Percentiles rank a stretch among this genome's conserved stretches.
Conservation (phyloP, 2,329 filamentous ascomycete species). For the Venturia asperata region DNA sequence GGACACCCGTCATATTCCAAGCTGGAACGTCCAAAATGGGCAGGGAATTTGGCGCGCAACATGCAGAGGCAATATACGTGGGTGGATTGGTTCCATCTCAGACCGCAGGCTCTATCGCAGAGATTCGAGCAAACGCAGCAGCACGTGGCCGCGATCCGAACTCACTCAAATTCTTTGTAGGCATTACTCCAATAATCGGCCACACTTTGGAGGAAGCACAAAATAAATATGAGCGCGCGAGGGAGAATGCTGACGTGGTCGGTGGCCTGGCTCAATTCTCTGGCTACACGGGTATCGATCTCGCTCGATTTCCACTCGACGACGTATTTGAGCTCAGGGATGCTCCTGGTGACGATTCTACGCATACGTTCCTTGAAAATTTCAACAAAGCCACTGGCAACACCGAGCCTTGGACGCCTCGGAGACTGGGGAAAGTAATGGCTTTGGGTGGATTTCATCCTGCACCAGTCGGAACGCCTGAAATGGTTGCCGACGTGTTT, state of each 20-base stretch:
- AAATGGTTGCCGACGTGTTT: conserved; percentile 11
- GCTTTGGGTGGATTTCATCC: conserved; percentile 25
- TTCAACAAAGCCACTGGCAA: conserved; percentile 30
- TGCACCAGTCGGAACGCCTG: conserved; percentile 34
- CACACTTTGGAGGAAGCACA: conserved; percentile 41
- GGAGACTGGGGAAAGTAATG: conserved; percentile 29
- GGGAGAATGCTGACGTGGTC: conserved; percentile 47
- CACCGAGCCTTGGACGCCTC: conserved; percentile 25
- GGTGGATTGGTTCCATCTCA: conserved; percentile 46
- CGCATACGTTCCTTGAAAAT: conserved; percentile 30
- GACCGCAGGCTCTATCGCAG: conserved; percentile 45
- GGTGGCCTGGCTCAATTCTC: conserved; percentile 51
- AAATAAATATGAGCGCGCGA: conserved; percentile 45
- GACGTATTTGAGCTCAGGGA: too few species aligned
- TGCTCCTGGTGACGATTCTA: conserved; percentile 46
- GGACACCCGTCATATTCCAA: conserved; percentile 40
- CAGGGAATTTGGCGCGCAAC: conserved; percentile 48
- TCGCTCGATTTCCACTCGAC: conserved; percentile 51
- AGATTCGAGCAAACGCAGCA: conserved; percentile 46
- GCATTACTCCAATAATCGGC: conserved; percentile 32
- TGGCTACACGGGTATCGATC: conserved; percentile 55
- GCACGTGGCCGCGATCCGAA: conserved; percentile 48
- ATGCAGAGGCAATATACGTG: conserved; percentile 56
- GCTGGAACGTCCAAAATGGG: conserved; percentile 54
- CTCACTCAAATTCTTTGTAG: conserved; percentile 47